Base-by-base conservation (phyloP, 2,329 filamentous ascomycete species). In the Cladorrhinum sp. region DNA sequence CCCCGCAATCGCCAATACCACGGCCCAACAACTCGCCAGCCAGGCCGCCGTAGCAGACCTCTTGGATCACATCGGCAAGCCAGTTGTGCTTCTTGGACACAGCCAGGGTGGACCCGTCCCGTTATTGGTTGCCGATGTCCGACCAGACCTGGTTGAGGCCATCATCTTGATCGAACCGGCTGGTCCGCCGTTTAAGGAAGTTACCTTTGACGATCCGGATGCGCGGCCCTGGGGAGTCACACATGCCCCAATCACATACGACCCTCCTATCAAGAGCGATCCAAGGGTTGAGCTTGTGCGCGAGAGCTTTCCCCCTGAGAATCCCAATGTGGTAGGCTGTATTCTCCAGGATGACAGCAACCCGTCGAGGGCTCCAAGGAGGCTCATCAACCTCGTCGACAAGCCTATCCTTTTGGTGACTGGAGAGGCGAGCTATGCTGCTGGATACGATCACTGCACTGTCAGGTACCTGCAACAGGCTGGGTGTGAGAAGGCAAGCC, bases 121-220 rank as follows among this genome's bases (percentile, higher is more conserved):
- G 12, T 82, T 77, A 77, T 72, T 79, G 10, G 72, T 79, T 13
- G 79, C 78, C 1, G 83, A 86, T 64, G 70, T 72, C 2, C 69
- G 77, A 3, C 81, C 83, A 0, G 63, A 76, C 0, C 70, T 80
- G 1, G 77, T 85, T 1, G 76, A 76, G 24, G 77, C 72, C 0
- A 75, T 84, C n/a, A 70, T 86, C 1, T 74, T 77, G 0, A 62
- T 86, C 13, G 84, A 86, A 65, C 83, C 83, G 0, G 68, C 73
- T 5, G 83, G 83, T 0, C 82, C 82, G 1, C 82, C 82, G 0
- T 84, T 80, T 55, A 38, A 38, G 18, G 50, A 45, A 45, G 10
- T 45, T n/a, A 45, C 41, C 3, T 45, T 45, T 45, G 41, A 45
- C 18, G 48, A 50, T 50, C 36, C 54, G 55, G 36, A 56, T 51